Evolutionary conservation across 2,329 filamentous ascomycete species (phyloP), one percentile per base, ranked within the genome.

Genomic region (Calonectria leucothoes): DNA sequence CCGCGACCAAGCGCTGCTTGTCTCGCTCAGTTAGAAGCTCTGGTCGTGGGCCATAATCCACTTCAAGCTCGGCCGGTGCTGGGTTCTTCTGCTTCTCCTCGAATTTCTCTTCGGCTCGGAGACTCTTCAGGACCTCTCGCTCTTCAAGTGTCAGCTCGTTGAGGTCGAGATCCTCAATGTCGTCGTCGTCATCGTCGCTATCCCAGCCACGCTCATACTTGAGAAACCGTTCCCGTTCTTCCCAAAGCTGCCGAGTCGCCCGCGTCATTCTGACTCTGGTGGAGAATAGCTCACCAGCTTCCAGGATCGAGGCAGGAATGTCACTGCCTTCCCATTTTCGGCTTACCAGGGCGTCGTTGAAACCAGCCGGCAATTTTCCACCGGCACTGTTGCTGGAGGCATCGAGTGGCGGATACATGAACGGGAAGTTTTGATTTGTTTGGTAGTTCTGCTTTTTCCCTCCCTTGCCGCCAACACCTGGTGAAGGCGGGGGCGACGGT

Each of bases 381-480:
- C 97, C 96, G 45, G 96, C 93, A 78, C 93, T 94, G 82, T 98
- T 98, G 84, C 95, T 98, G 29, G 92, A 93, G 74, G 93, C 93
- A 84, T 98, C 96, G 23, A 98, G 87, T 1, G 97, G 97, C 2
- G 97, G 97, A 79, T 99, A 99, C 86, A 99, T 92, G 82, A 99
- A 98, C 0, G 97, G 97, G 77, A 99, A 98, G 82, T 98, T 97
- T 80, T 99, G 97, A 81, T 99, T 99, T 0, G 97, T 99, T 83
- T 99, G 97, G 81, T 99, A 99, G 79, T 98, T 99, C 81, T 99
- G 97, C 82, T 99, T 99, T 88, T 99, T 99, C 0, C 94, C 96
- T 66, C 94, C 95, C 83, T 98, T 99, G 0, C 95, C 95, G 31
- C 95, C 96, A 39, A 93, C 93, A 12, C 88, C 90, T 0, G 97